Percentiles rank a stretch among this genome's conserved stretches.
Conservation (phyloP, 306 rosid genomes). For the Dicorynia guianensis region DNA sequence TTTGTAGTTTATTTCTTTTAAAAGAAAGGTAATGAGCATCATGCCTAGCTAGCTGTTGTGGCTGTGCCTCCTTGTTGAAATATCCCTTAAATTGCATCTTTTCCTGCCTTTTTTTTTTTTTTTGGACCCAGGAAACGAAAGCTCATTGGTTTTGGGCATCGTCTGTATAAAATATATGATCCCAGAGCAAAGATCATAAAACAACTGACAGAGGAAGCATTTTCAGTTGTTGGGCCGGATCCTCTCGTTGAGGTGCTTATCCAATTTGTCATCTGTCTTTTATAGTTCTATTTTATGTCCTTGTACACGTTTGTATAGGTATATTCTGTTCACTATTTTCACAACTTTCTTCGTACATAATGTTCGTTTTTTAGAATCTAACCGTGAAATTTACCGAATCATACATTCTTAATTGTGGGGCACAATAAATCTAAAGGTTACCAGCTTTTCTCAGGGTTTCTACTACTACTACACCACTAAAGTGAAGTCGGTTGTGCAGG, state of each 20-base stretch:
- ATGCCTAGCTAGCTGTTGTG: slow-evolving; percentile 16
- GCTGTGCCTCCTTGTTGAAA: too few relatives aligned
- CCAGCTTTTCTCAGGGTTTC: too few relatives aligned
- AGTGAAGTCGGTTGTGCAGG: slow-evolving; percentile 52
- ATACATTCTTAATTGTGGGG: too few relatives aligned
- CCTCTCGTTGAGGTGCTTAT: slow-evolving; percentile 86
- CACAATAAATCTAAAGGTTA: slow-evolving; percentile 21
- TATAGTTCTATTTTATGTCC: slow-evolving; percentile 31
- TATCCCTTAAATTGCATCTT: too few relatives aligned
- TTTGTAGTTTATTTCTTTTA: background rate
- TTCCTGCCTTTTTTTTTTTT: too few relatives aligned
- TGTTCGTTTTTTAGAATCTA: too few relatives aligned
- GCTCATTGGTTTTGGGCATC: slow-evolving; percentile 96
- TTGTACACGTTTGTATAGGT: too few relatives aligned
- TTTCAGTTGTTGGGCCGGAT: slow-evolving; percentile 89
- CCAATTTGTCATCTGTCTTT: slow-evolving; percentile 5
- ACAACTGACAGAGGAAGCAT: slow-evolving; percentile 84
- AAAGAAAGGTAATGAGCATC: background rate
- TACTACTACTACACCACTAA: too few relatives aligned
- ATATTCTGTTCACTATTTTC: too few relatives aligned
- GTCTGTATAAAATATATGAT: slow-evolving; percentile 92
- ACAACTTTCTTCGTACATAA: too few relatives aligned
- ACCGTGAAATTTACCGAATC: too few relatives aligned
- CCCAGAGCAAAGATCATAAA: slow-evolving; percentile 89
- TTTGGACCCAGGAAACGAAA: slow-evolving; percentile 68